Evolutionary conservation across 805 yeast species (phyloP).

Genomic region (Ogataea henricii): DNA sequence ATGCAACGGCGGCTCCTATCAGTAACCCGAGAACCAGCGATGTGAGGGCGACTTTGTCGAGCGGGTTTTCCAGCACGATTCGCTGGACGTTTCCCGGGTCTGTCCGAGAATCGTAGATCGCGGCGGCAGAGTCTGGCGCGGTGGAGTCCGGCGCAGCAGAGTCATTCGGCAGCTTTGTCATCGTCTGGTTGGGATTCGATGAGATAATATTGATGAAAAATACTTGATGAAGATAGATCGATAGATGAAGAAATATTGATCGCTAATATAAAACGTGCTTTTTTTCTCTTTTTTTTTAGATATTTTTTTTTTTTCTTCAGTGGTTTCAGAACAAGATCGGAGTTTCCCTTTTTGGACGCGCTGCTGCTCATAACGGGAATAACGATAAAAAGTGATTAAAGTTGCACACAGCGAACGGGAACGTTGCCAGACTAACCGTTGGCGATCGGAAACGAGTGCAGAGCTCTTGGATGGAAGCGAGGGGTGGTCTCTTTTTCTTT

Average conservation of each 20-base stretch:
- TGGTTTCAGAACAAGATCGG: neutral
- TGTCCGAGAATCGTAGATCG: slow-evolving; percentile 4
- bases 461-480: too few species aligned
- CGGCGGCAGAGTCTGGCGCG: neutral
- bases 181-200: neutral
- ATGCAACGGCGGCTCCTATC: slow-evolving; percentile 41
- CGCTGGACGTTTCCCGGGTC: slow-evolving; percentile 10
- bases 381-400: neutral
- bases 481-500: too few species aligned
- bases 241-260: too few species aligned
- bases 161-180: too few species aligned
- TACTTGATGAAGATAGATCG: too few species aligned
- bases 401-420: neutral
- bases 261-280: too few species aligned
- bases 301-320: neutral
- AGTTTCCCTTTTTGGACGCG: neutral
- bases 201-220: too few species aligned
- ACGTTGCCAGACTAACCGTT: too few species aligned
- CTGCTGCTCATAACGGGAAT: neutral
- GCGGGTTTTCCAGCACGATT: slow-evolving; percentile 35
- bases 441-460: too few species aligned
- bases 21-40: slow-evolving; percentile 46
- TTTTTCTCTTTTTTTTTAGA: neutral
- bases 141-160: too few species aligned
- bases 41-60: slow-evolving; percentile 45